A percentile compares a stretch with the other conserved stretches of the same genome.
Conservation (phyloP, 2,329 filamentous ascomycete genomes). For the Fusarium sp. region DNA sequence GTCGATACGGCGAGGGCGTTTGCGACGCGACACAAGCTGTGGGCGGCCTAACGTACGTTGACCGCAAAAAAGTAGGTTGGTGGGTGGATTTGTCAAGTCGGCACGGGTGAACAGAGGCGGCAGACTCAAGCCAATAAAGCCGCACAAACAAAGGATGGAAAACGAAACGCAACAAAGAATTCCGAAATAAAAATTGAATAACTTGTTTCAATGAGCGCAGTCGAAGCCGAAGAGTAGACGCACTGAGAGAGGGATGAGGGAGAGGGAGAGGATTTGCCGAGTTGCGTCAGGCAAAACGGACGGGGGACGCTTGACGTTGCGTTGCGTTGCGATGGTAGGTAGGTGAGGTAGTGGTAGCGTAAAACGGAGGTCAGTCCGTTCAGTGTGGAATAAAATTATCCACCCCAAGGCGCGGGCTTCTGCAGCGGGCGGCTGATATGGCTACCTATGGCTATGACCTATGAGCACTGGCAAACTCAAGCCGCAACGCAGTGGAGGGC, state of each 20-base stretch:
- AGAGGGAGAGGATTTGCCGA: conserved; percentile 22
- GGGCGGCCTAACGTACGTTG: conserved; percentile 18
- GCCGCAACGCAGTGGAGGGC: conserved; percentile 3
- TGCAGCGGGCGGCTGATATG: not conserved
- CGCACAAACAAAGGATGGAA: conserved; percentile 13
- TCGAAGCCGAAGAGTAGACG: conserved; percentile 28
- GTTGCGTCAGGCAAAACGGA: conserved; percentile 41
- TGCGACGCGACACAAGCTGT: conserved; percentile 36
- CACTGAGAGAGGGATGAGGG: conserved; percentile 20
- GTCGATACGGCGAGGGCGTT: conserved; percentile 3
- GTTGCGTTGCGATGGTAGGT: conserved; percentile 19
- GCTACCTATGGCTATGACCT: conserved; percentile 6
- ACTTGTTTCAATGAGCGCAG: conserved; percentile 19
- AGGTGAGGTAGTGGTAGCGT: conserved; percentile 1
- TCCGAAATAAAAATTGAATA: not conserved
- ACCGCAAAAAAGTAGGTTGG: conserved; percentile 28
- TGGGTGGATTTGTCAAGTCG: conserved; percentile 10
- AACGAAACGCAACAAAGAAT: conserved; percentile 6
- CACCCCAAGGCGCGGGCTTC: not conserved
- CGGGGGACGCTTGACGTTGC: conserved; percentile 32
- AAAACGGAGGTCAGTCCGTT: not conserved
- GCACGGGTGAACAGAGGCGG: conserved; percentile 26
- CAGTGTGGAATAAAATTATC: conserved; percentile 44
- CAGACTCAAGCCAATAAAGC: conserved; percentile 22
- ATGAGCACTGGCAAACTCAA: conserved; percentile 24